phyloP scores from a whole-genome alignment of 2,329 filamentous ascomycete species.

The Plectosphaerella sp. region DNA sequence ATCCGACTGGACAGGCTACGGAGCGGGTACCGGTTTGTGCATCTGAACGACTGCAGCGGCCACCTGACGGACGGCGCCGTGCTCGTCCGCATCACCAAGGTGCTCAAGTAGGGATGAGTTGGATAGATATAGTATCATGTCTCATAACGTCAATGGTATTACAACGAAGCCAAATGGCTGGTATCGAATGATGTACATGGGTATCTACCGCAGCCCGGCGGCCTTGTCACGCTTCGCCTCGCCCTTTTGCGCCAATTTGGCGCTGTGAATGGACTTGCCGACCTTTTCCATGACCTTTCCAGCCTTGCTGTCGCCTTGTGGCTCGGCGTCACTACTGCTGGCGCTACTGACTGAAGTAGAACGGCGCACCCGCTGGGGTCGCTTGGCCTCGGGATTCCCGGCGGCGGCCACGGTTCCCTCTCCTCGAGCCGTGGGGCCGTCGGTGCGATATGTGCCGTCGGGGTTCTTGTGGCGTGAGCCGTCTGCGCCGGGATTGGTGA shows the following conservation, averaged over 20 bases:
- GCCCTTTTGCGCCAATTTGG: constrained; percentile 43
- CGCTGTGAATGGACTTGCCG: constrained; percentile 42
- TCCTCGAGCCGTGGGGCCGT: not conserved
- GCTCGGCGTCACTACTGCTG: constrained; percentile 5
- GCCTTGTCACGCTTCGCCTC: constrained; percentile 41
- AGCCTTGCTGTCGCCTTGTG: constrained; percentile 37
- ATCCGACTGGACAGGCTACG: constrained; percentile 77
- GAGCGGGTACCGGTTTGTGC: constrained; percentile 72
- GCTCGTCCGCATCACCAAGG: constrained; percentile 70
- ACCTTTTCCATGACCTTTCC: constrained; percentile 58
- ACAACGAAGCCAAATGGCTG: no score
- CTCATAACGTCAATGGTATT: no score
- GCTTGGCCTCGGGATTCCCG: constrained; percentile 1
- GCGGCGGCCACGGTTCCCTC: not conserved
- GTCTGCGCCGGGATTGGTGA: not conserved
- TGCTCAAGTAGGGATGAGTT: constrained; percentile 18
- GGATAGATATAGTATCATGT: not conserved
- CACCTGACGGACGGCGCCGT: constrained; percentile 62
- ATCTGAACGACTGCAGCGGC: constrained; percentile 67
- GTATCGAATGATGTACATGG: not conserved
- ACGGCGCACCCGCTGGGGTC: constrained; percentile 12
- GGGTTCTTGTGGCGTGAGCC: constrained; percentile 3
- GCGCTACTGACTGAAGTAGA: constrained; percentile 14
- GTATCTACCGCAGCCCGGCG: constrained; percentile 9
- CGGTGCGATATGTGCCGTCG: not conserved